Conservation (phyloP, 2,329 filamentous ascomycete species). For the Macroventuria anomochaeta region DNA sequence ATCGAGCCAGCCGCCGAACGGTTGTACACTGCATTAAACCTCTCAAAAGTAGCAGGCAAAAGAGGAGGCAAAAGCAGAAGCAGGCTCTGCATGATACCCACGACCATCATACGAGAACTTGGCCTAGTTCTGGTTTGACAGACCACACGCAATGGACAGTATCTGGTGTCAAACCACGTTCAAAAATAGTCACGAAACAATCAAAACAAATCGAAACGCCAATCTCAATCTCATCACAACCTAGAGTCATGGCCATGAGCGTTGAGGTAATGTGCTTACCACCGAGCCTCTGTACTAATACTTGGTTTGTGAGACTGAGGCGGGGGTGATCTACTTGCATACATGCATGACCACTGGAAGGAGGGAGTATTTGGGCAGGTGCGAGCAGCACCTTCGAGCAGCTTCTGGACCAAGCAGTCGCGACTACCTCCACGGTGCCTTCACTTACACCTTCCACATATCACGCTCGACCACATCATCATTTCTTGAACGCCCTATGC, state of each 20-base stretch:
- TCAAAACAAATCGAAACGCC: constrained; percentile 1
- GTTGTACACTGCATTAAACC: background rate
- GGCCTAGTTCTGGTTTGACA: background rate
- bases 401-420: background rate
- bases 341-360: too few relatives aligned
- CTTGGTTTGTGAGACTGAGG: too few relatives aligned
- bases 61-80: background rate
- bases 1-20: background rate
- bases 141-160: background rate
- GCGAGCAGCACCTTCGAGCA: background rate
- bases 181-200: constrained; percentile 2
- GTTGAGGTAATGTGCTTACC: too few relatives aligned
- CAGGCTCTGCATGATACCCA: constrained; percentile 19
- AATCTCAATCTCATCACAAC: too few relatives aligned
- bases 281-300: too few relatives aligned
- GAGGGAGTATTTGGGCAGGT: too few relatives aligned
- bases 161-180: background rate
- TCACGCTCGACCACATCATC: background rate
- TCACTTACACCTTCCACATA: background rate
- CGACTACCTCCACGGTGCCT: background rate
- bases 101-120: background rate
- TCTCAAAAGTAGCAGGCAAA: background rate
- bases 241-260: too few relatives aligned
- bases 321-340: background rate
- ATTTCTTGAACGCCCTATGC: background rate